Evolutionary conservation across 257 asterid species (phyloP).

Genomic region (Solanum medicagineum): DNA sequence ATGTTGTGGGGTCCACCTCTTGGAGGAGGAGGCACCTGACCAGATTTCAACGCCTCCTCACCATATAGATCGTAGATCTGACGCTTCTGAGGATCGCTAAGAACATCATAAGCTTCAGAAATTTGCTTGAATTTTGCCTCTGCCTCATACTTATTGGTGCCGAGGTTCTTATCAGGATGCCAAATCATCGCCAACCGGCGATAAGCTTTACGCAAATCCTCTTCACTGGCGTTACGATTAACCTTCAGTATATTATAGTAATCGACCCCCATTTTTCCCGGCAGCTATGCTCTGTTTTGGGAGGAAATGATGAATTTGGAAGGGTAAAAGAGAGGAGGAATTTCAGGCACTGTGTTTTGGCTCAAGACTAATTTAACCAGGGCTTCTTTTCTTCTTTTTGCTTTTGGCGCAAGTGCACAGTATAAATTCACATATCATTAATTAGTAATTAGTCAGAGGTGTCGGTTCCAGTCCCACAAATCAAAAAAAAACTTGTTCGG

Average conservation of each 20-base stretch:
- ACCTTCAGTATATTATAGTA: conserved; percentile 93
- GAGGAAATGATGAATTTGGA: neutral
- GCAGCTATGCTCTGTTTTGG: neutral
- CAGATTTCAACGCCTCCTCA: conserved; percentile 86
- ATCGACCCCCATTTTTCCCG: conserved; percentile 68
- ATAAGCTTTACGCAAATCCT: conserved; percentile 76
- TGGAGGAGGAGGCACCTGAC: conserved; percentile 59
- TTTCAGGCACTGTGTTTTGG: neutral
- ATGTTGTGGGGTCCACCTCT: conserved; percentile 27
- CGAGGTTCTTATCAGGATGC: conserved; percentile 90
- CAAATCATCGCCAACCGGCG: conserved; percentile 92
- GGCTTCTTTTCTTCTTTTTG: no score
- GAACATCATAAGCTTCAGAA: conserved; percentile 90
- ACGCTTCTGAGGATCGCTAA: conserved; percentile 97
- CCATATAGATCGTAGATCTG: conserved; percentile 99
- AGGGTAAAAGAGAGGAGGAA: neutral
- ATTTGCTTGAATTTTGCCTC: conserved; percentile 95
- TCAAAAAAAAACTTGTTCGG: no score
- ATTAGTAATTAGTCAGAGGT: no score
- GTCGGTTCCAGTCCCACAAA: no score
- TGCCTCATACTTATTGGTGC: conserved; percentile 54
- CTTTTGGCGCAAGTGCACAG: no score
- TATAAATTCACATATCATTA: no score
- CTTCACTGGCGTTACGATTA: conserved; percentile 85
- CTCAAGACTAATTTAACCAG: neutral